Evolutionary conservation across 2,329 filamentous ascomycete genomes (phyloP), one percentile per base, ranked within the genome.

Genomic region (Penicillium sp.): DNA sequence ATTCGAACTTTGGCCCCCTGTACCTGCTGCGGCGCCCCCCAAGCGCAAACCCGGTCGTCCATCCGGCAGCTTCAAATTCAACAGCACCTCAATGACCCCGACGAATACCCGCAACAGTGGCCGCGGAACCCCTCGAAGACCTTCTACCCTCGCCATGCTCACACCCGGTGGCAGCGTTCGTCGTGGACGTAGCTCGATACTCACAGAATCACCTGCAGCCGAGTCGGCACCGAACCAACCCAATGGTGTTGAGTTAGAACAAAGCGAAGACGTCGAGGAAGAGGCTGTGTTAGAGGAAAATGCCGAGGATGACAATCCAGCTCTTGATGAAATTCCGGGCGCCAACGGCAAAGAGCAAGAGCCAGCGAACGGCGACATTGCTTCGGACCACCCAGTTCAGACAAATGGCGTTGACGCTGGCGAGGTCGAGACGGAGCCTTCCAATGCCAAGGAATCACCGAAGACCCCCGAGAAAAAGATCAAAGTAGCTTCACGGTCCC

Each of bases 1-100:
- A 50, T 77, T 76, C 31, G 74, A 76, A 48, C 68, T 77, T n/a
- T 76, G 70, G 56, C 75, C 75, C 14, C 75, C 75, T 4, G 66
- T 76, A 18, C 74, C 74, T 58, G 64, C 68, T 4, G 69, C 72
- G 10, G 57, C 68, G 13, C 47, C 52, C 5, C 56, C 65, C 11
- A 75, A 73, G 59, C 65, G 69, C 47, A 71, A 70, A n/a, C 66
- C 69, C 22, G 74, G 74, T 39, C 72, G 75, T 31, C 73, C 75
- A 5, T 71, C 68, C 55, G 69, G 69, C 27, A 73, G 66, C 43
- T 68, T 66, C 49, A 67, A 63, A 40, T 47, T 57, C 11, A 62
- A 64, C 48, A 61, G 58, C 50, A 49, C 56, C 32, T 55, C 63
- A 9, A 60, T 60, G 32, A 75, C 71, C n/a, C 70, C 73, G 9